Conservation (phyloP, 1,139 yeast genomes). For the Taiozyma sp. region DNA sequence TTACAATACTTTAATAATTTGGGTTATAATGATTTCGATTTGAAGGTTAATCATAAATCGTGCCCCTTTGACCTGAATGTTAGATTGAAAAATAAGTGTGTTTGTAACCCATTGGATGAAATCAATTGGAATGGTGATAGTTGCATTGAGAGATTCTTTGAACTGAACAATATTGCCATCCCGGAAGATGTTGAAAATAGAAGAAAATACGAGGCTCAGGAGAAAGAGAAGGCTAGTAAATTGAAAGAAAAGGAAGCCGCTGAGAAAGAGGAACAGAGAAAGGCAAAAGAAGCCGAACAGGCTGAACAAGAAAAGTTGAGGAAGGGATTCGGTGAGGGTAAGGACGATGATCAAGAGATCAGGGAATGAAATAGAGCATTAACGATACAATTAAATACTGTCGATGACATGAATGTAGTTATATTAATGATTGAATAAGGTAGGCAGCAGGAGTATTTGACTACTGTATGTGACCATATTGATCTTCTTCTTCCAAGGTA, state of each 20-base stretch:
- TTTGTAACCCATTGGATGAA: constrained; percentile 44
- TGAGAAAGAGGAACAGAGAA: constrained; percentile 6
- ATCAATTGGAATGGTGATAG: constrained; percentile 27
- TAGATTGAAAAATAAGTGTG: constrained; percentile 42
- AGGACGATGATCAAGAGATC: background rate
- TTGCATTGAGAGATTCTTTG: constrained; percentile 29
- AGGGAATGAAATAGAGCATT: background rate
- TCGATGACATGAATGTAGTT: background rate
- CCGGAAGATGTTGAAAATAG: constrained; percentile 20
- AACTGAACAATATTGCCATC: constrained; percentile 22
- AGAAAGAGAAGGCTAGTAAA: constrained; percentile 2
- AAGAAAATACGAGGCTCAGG: constrained; percentile 1
- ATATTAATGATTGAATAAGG: background rate
- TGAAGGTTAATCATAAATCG: constrained; percentile 48
- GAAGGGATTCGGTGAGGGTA: background rate
- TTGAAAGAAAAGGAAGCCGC: constrained; percentile 1
- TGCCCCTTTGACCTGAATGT: constrained; percentile 47
- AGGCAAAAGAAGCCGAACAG: constrained; percentile 1
- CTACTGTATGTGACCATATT: background rate
- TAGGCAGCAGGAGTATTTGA: background rate
- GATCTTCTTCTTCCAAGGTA: constrained; percentile 1
- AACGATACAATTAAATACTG: background rate
- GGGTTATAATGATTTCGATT: constrained; percentile 35
- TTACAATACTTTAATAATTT: constrained; percentile 52
- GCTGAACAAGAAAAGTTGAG: background rate